Evolutionary conservation across 805 yeast genomes (phyloP).

Genomic region (Yarrowia keelungensis): DNA sequence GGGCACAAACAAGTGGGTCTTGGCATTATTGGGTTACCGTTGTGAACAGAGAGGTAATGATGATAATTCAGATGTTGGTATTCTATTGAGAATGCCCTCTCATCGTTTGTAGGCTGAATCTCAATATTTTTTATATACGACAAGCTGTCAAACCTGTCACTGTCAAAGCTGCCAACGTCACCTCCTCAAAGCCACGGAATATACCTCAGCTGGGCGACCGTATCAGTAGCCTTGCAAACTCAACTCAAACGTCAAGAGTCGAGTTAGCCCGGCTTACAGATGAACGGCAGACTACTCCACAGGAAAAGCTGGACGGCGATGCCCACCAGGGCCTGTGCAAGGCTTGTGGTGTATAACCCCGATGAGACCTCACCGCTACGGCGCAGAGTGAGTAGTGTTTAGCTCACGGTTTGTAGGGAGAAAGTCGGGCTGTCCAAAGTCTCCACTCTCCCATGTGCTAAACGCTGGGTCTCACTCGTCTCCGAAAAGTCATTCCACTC

Average conservation of each 20-base stretch:
- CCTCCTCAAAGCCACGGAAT: too few species aligned
- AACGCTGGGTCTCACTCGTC: neutral
- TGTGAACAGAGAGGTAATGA: too few species aligned
- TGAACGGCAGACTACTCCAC: conserved; percentile 1
- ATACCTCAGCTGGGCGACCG: too few species aligned
- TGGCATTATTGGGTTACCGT: conserved; percentile 1
- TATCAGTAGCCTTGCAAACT: conserved; percentile 4
- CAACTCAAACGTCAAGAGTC: neutral
- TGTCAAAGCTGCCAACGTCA: too few species aligned
- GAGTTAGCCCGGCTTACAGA: conserved; percentile 17
- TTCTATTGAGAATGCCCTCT: too few species aligned
- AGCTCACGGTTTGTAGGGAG: conserved; percentile 7
- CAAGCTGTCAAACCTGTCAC: too few species aligned
- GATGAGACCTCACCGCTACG: conserved; percentile 2
- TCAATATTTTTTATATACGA: too few species aligned
- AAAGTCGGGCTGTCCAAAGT: neutral
- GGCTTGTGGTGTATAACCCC: conserved; percentile 18
- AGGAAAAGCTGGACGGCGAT: neutral
- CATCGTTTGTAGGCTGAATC: too few species aligned
- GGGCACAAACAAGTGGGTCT: conserved; percentile 22
- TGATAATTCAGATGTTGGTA: too few species aligned
- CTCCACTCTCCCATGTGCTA: conserved; percentile 24
- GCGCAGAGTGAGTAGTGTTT: conserved; percentile 12
- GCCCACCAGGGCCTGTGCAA: conserved; percentile 4
- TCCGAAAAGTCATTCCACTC: conserved; percentile 20